Conservation (phyloP, 345 rosid species). For the Populus deltoides region DNA sequence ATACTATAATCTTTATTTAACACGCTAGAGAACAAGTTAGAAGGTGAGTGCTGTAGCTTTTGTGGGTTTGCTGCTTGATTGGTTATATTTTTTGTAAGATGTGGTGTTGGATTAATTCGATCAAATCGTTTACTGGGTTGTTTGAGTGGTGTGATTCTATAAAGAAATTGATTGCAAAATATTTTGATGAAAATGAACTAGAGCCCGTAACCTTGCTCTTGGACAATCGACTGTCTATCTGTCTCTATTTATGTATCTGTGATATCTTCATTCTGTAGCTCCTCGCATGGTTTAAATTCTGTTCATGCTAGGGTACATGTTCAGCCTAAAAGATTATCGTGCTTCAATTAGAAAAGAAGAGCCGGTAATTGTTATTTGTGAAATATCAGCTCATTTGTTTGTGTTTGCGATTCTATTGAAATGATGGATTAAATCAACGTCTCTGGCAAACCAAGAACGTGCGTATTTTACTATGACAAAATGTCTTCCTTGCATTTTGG, state of each 20-base stretch:
- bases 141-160: no score
- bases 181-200: no score
- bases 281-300: neutral
- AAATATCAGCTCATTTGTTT: no score
- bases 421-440: no score
- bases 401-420: no score
- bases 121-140: no score
- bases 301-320: no score
- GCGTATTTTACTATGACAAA: neutral
- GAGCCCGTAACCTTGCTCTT: neutral
- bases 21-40: neutral
- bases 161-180: no score
- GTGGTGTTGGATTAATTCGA: no score
- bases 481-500: no score
- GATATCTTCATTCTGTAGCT: neutral
- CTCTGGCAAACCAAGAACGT: neutral
- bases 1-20: neutral
- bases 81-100: neutral
- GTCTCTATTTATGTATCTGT: neutral
- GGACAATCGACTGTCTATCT: neutral
- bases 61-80: neutral
- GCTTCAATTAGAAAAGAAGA: neutral
- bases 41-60: neutral
- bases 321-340: neutral
- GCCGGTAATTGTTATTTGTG: no score